Base-by-base conservation (phyloP, 495 filamentous ascomycete genomes). In the Penicillium diatomitis region DNA sequence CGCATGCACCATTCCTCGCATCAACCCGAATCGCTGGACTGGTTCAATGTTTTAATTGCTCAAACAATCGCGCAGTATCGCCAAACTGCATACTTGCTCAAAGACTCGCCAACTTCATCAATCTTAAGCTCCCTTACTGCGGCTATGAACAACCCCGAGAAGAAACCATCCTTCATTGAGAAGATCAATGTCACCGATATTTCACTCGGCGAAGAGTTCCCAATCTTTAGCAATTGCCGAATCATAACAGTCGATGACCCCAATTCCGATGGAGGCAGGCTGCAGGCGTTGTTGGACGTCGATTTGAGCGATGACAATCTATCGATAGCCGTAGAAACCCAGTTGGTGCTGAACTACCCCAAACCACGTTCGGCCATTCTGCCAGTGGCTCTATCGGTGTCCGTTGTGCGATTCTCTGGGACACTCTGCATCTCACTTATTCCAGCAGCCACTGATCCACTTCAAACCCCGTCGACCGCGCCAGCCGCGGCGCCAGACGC, bases 31-130 rank as follows among this genome's bases (percentile, higher is more conserved):
- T 89, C 84, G n/a, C 70, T 98, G 54, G 92, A 98, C 63, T 98
- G 92, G 92, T 97, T 98, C 75, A 98, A 98, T 65, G 92, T 98
- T 28, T 75, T 98, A 48, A 83, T 97, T 46, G 94, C 92, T 5
- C 92, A 98, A 70, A 94, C 94, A 0, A 90, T 98, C 45, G 91
- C 94, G 3, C 94, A 97, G 61, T 90, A 97, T 60, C 78, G 92
- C 43, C 82, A 84, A 50, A 94, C 96, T 57, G 92, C 92, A 28
- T 76, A 79, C 32, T 77, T 86, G 30, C 81, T 88, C 45, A 90
- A 96, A 60, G 87, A 88, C 57, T 69, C 68, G 6, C 70, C 70
- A n/a, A 69, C 72, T 8, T 68, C 69, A 4, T 94, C 92, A 5
- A 90, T 98, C 27, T 78, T 98, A n/a, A 84, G 78, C n/a, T 90